Conservation (phyloP, 306 rosid species). For the Ziziphus jujuba region DNA sequence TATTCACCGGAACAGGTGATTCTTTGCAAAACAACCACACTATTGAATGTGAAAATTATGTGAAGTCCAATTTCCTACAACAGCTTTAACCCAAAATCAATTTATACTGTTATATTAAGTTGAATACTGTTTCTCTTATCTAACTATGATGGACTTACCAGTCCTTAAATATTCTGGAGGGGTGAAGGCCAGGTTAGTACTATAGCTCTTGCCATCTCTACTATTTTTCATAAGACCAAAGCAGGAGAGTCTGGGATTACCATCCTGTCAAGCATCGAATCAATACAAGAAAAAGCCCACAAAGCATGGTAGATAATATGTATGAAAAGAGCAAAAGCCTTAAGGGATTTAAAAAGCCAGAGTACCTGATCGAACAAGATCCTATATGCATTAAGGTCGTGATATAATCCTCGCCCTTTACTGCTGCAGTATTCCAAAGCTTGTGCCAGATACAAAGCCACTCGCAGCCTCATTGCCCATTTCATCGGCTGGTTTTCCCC, state of each 20-base stretch:
- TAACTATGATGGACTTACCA: slow-evolving; percentile 43
- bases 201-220: slow-evolving; percentile 95
- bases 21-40: not conserved
- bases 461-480: slow-evolving; percentile 99
- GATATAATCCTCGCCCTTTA: slow-evolving; percentile 85
- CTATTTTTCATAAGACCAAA: slow-evolving; percentile 99
- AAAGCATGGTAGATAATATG: slow-evolving; percentile 21
- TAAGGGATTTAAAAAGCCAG: slow-evolving; percentile 5
- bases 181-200: slow-evolving; percentile 96
- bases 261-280: slow-evolving; percentile 56
- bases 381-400: slow-evolving; percentile 97
- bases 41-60: too few relatives aligned
- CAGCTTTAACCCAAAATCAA: not conserved
- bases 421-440: slow-evolving; percentile 90
- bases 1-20: not conserved
- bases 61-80: not conserved
- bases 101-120: not conserved
- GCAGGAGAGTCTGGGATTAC: slow-evolving; percentile 93
- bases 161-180: slow-evolving; percentile 99
- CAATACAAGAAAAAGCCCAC: slow-evolving; percentile 15
- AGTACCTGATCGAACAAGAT: slow-evolving; percentile 84
- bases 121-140: slow-evolving; percentile 35
- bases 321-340: not conserved
- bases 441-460: slow-evolving; percentile 92
- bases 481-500: slow-evolving; percentile 99